phyloP scores from a whole-genome alignment of 2,329 filamentous ascomycete species.

The Calonectria multiphialidica region DNA sequence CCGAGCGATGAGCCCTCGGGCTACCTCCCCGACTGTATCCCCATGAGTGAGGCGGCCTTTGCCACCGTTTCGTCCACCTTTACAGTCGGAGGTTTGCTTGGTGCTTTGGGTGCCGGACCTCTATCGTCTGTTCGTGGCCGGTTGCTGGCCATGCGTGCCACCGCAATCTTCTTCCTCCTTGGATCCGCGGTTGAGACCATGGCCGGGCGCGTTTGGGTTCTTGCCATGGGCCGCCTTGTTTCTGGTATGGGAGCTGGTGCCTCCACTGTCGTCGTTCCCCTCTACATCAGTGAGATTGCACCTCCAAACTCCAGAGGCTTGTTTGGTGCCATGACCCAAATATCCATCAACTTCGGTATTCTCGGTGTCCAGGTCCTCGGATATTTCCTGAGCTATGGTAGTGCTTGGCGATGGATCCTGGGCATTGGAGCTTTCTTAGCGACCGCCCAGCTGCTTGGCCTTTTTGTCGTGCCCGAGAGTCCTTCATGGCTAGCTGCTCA shows the following conservation, averaged over 20 bases:
- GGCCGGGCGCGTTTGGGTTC: slow-evolving; percentile 72
- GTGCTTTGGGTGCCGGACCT: slow-evolving; percentile 84
- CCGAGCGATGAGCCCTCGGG: slow-evolving; percentile 40
- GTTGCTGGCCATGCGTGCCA: slow-evolving; percentile 80
- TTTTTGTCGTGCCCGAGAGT: slow-evolving; percentile 87
- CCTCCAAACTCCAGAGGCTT: slow-evolving; percentile 81
- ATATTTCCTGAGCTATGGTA: slow-evolving; percentile 85
- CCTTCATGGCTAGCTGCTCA: slow-evolving; percentile 86
- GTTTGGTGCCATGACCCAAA: slow-evolving; percentile 88
- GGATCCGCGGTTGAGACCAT: slow-evolving; percentile 84
- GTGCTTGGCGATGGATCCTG: slow-evolving; percentile 87
- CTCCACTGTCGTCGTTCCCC: slow-evolving; percentile 90
- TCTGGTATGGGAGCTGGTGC: slow-evolving; percentile 89
- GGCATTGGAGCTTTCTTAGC: slow-evolving; percentile 79
- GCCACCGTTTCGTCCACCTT: slow-evolving; percentile 91
- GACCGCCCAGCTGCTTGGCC: slow-evolving; percentile 73
- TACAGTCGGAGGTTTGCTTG: slow-evolving; percentile 87
- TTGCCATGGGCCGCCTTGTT: slow-evolving; percentile 82
- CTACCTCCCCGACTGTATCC: slow-evolving; percentile 81
- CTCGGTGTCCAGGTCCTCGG: slow-evolving; percentile 85
- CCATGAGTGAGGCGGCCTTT: slow-evolving; percentile 85
- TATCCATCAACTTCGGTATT: slow-evolving; percentile 94
- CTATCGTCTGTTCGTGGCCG: slow-evolving; percentile 84
- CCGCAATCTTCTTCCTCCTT: slow-evolving; percentile 79
- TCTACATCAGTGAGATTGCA: slow-evolving; percentile 94